Conservation (phyloP, 495 filamentous ascomycete species). For the Daldinia vernicosa region DNA sequence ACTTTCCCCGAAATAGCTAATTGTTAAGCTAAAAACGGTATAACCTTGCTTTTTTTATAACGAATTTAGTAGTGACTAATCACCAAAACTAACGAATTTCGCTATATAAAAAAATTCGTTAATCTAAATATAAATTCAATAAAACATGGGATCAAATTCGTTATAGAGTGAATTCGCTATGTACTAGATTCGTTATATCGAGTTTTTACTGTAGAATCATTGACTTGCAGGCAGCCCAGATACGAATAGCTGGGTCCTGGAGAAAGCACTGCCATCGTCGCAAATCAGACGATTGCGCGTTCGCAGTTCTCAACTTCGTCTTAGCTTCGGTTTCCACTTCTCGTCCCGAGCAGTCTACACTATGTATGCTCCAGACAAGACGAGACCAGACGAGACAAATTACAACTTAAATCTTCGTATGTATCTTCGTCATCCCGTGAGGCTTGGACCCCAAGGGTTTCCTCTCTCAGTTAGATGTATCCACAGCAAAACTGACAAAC, state of each 20-base stretch:
- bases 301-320: neutral
- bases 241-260: neutral
- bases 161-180: no score
- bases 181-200: no score
- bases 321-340: neutral
- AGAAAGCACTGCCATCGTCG: conserved; percentile 2
- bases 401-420: conserved; percentile 7
- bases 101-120: no score
- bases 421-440: conserved; percentile 26
- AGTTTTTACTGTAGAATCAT: no score
- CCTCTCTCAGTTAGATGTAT: conserved; percentile 3
- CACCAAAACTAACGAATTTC: no score
- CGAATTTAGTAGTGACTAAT: no score
- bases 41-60: no score
- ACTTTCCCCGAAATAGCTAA: no score
- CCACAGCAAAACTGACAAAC: conserved; percentile 3
- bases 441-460: conserved; percentile 29
- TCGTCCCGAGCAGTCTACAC: neutral
- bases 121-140: no score
- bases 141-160: no score
- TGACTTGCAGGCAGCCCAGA: conserved; percentile 1
- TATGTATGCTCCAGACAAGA: neutral
- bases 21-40: no score
- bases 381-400: neutral
- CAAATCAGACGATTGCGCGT: conserved; percentile 6